phyloP scores from a whole-genome alignment of 257 asterid species.

The Fraxinus pennsylvanica region DNA sequence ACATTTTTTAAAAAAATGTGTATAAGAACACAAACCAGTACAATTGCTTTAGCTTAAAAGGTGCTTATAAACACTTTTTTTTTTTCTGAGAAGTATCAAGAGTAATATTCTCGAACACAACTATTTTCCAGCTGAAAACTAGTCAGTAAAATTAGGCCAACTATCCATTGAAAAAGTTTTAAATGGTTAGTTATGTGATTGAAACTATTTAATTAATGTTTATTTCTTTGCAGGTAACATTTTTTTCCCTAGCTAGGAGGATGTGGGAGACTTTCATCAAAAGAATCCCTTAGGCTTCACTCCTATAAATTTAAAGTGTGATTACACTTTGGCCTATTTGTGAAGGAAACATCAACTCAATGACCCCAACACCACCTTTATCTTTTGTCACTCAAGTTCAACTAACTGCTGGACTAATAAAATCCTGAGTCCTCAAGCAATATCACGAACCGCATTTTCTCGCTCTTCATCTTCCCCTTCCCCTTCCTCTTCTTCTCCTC shows the following conservation, averaged over 20 bases:
- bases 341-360: conserved; percentile 38
- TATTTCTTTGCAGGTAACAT: conserved; percentile 13
- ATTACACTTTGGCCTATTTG: conserved; percentile 24
- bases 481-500: neutral
- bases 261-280: conserved; percentile 16
- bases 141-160: conserved; percentile 32
- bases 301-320: conserved; percentile 29
- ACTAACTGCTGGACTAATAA: conserved; percentile 34
- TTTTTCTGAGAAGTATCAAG: no score
- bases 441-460: conserved; percentile 10
- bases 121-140: conserved; percentile 10
- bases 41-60: no score
- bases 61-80: no score
- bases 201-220: neutral
- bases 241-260: conserved; percentile 6
- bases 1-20: no score
- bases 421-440: neutral
- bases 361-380: conserved; percentile 20
- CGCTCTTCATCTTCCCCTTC: neutral
- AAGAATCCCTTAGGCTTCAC: conserved; percentile 36
- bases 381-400: conserved; percentile 64
- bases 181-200: neutral
- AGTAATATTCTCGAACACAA: no score
- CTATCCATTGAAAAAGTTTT: conserved; percentile 11
- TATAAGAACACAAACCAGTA: no score